Evolutionary conservation across 495 filamentous ascomycete species (phyloP), one percentile per base, ranked within the genome.

Genomic region (Xylaria curta): DNA sequence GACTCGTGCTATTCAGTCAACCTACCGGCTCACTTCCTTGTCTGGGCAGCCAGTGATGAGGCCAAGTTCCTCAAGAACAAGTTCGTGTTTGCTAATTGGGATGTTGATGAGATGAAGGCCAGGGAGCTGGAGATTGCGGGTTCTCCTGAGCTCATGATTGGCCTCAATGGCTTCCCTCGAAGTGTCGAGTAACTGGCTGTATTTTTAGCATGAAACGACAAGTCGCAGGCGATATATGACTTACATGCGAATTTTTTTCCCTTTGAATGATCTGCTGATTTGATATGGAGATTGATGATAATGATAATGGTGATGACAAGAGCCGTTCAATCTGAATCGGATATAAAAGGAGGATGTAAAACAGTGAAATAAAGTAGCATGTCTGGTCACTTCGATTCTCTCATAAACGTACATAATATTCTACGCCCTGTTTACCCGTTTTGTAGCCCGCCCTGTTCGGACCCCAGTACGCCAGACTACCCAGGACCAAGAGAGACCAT

Each of bases 21-120:
- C 21, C 74, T 86, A 9, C 72, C 80, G 3, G 82, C 72, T 19
- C 69, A 78, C n/a, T 85, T 85, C 70, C 19, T 75, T 38, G 74
- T 86, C 36, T 87, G 84, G 85, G 68, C 78, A 17, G 74, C 75
- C 13, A 79, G 74, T 47, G 65, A 75, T 8, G 81, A 86, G 64
- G 81, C 82, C 12, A 73, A 71, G 33, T 84, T 84, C 69, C 67
- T 85, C n/a, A 78, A 78, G 54, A 82, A 83, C n/a, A 82, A 79
- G 72, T 78, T 82, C 49, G 76, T 84, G 1, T 85, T 76, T 67
- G 76, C 76, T 24, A 82, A 81, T 66, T 87, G 84, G 84, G 85
- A 86, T 73, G 81, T 85, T 8, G 81, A 84, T 44, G 85, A 85
- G 73, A 59, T 87, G 75, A 75, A 75, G 66, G 75, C 72, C 13